Base-by-base conservation (phyloP, 768 basidiomycete species). In the Chiua virens region DNA sequence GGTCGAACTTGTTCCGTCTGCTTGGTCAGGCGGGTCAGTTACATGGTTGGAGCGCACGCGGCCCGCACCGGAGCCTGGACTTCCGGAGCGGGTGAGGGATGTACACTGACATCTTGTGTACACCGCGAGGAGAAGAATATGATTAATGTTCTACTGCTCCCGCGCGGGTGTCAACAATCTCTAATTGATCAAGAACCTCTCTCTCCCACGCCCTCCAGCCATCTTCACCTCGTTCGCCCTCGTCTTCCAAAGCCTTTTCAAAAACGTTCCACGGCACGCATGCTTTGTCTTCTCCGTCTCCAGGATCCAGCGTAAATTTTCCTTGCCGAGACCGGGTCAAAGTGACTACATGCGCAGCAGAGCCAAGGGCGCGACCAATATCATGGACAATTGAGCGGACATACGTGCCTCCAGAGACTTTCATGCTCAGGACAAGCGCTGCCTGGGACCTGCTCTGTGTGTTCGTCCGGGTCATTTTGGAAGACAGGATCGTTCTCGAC, bases 311-410 rank as follows among this genome's bases (percentile, higher is more conserved):
- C 6, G 77, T 73, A 60, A 93, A 98, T 27, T 81, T 80, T 4
- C 93, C 92, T 76, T 98, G 97, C 35, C 90, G 79, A n/a, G 87
- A 85, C 32, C 97, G 83, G 14, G 83, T 89, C 52, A 98, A 78
- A 8, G 87, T 91, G 39, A 96, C 94, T 36, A 99, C 94, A 67
- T 97, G 93, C 0, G 93, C 97, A 5, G 91, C 91, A 22, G 89
- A 91, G 3, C 86, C 91, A 18, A 99, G 65, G 2, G 85, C 80
- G 55, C 83, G 83, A 15, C 88, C 92, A 8, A 99, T 77, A 67
- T 99, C 97, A 66, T 98, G 93, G 38, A 95, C 87, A 57, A 99
- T 87, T 1, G 89, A 94, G 44, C 97, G 87, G 47, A 99, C 95
- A 62, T 99, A 99, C 14, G 97, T 98, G 36, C 97, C 97, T 23